phyloP scores from a whole-genome alignment of 768 basidiomycete species.

The Psilocybe azurescens region DNA sequence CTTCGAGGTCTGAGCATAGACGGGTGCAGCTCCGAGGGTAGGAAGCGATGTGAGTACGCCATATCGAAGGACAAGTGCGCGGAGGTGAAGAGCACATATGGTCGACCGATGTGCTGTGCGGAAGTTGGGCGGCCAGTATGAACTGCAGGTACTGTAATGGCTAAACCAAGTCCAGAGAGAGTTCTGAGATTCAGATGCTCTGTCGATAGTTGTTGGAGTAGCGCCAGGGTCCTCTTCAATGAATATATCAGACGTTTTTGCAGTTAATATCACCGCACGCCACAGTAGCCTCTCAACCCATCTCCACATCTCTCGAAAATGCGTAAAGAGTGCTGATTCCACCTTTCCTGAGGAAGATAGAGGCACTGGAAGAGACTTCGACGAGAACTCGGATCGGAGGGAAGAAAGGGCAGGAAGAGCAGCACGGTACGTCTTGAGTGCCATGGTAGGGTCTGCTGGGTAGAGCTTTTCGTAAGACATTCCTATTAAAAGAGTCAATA shows the following conservation, averaged over 20 bases:
- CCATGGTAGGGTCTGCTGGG: slow-evolving; percentile 50
- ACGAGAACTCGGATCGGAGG: slow-evolving; percentile 50
- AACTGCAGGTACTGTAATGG: slow-evolving; percentile 64
- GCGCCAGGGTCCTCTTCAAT: slow-evolving; percentile 31
- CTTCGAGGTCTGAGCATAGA: slow-evolving; percentile 8
- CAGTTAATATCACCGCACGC: slow-evolving; percentile 73
- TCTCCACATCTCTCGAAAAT: slow-evolving; percentile 84
- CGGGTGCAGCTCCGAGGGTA: slow-evolving; percentile 10
- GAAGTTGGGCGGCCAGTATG: slow-evolving; percentile 82
- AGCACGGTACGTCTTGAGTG: slow-evolving; percentile 61
- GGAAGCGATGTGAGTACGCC: slow-evolving; percentile 25
- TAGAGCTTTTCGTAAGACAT: slow-evolving; percentile 74
- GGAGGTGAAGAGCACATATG: slow-evolving; percentile 72
- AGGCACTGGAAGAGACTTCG: slow-evolving; percentile 13
- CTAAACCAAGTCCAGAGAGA: slow-evolving; percentile 68
- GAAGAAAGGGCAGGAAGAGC: slow-evolving; percentile 59
- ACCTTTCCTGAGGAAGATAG: slow-evolving; percentile 34
- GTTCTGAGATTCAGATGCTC: slow-evolving; percentile 18
- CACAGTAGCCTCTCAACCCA: slow-evolving; percentile 86
- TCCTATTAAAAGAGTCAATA: slow-evolving; percentile 47
- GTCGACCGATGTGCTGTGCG: slow-evolving; percentile 77
- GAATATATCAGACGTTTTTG: slow-evolving; percentile 48
- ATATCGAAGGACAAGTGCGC: slow-evolving; percentile 67
- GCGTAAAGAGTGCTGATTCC: slow-evolving; percentile 61
- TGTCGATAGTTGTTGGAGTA: slow-evolving; percentile 14